Evolutionary conservation across 345 rosid genomes (phyloP), one percentile per base, ranked within the genome.

Genomic region (Streptanthus diversifolius): DNA sequence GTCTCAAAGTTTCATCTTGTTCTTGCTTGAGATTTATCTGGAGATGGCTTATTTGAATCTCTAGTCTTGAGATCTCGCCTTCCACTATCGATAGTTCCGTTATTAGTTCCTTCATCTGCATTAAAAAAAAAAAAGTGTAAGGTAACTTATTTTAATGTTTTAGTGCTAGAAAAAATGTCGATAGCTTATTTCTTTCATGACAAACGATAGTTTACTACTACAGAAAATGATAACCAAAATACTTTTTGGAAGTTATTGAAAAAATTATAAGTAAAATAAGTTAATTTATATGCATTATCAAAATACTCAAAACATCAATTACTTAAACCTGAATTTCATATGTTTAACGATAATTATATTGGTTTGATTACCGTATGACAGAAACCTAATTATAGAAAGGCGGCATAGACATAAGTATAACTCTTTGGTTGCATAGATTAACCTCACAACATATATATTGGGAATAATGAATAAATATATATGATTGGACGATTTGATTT

Each of bases 21-120:
- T 93, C 97, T 1, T 76, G 80, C 66, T 82, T 89, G 27, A 93
- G 77, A 68, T 77, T 83, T 43, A 64, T 63, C 19, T 88, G 84
- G 60, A 91, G 92, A 54, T 79, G 86, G 71, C 83, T 83, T 73
- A 89, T 85, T 77, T 91, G 91, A 41, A 65, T 60, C 70, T 93
- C 98, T 11, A 91, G 61, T 57, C 91, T 82, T 73, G 81, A 72
- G 49, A 93, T 93, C 79, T 93, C 96, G 5, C 82, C 82, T 71
- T 93, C 97, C 21, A 85, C 92, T 85, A 84, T 73, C 0, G 86
- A 88, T 40, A 93, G 66, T 80, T 91, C 98, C 36, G 91, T 84
- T 45, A 93, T 57, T 0, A 93, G 79, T 71, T 89, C 95, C 80
- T 89, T 93, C 80, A 80, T 83, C 98, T 93, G 55, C 63, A 48